Evolutionary conservation across 345 rosid species (phyloP), one percentile per base, ranked within the genome.

Genomic region (Gossypium arboreum): DNA sequence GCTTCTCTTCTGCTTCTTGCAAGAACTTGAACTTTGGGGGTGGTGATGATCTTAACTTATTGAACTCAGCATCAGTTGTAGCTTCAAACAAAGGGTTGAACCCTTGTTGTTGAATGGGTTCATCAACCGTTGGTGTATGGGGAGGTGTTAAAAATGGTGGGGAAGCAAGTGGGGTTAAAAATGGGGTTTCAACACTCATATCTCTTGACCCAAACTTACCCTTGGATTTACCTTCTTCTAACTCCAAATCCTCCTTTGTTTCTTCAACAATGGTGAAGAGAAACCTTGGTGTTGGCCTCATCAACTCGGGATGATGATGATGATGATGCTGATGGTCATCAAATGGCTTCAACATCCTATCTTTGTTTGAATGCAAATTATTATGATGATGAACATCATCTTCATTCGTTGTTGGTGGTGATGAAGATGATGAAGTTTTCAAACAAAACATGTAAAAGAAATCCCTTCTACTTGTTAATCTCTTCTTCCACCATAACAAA

Each of bases 1-100:
- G 86, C 74, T 95, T 95, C 84, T 95, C 98, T 81, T 95, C 99
- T 62, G 98, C 99, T 76, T 93, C 97, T 73, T 88, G 91, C 66
- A 95, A 76, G 87, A 95, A 93, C 93, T 90, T 95, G 81, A 95
- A 91, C 84, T 84, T 93, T 71, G 97, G 87, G 41, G 97, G 89
- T 2, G 98, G 96, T 7, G 64, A 12, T 12, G 63, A 59, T 73
- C 86, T 86, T 50, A 87, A 81, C 81, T 83, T 89, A 54, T 87
- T 90, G 67, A 91, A 90, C 87, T 94, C 97, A 20, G 95, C 92
- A 79, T 92, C 97, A 20, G 82, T 71, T 2, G 86, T 81, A 22
- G 93, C 77, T 82, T 92, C 98, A 44, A 81, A 85, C 58, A 82
- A 79, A 73, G 82, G 88, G 18, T 84, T 79, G 85, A 81, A 87